Evolutionary conservation across 371 early-diverging fungal species (phyloP), one percentile per base, ranked within the genome.

Genomic region (Enterocytospora artemiae): DNA sequence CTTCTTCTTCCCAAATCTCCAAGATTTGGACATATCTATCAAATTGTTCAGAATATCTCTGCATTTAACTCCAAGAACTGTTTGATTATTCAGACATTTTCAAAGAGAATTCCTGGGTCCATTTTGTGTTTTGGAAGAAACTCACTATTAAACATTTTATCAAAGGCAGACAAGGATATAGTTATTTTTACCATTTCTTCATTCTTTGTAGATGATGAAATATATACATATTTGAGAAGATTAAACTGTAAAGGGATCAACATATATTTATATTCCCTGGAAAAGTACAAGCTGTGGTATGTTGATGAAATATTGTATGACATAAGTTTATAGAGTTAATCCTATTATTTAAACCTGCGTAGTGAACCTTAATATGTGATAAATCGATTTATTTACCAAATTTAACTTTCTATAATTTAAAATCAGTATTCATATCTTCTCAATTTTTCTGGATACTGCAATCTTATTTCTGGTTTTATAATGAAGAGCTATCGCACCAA

Each of bases 401-500:
- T n/a, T n/a, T n/a, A n/a, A n/a, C n/a, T n/a, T n/a, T n/a, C n/a
- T n/a, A n/a, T n/a, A n/a, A n/a, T n/a, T n/a, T n/a, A n/a, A n/a
- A n/a, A n/a, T n/a, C n/a, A n/a, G n/a, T n/a, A n/a, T n/a, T n/a
- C 18, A 49, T 20, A 49, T 49, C 22, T 49, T 49, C 22, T 49
- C 14, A 49, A 9, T 9, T 18, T 49, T n/a, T n/a, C n/a, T n/a
- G n/a, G n/a, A n/a, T n/a, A n/a, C n/a, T 46, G 4, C 48, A 20
- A 46, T 46, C 7, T 62, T 69, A 9, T 45, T 69, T 45, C 39
- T 56, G 55, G 69, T 69, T 31, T 22, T 36, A 7, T 37, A 37
- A 12, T 69, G 69, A 2, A 69, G 31, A 18, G 33, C 45, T 31
- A 56, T 22, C 14, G 69, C 24, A 24, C 69, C 69, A 28, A 48